A percentile compares a stretch with the other conserved stretches of the same genome.
These are phyloP conservation scores for Cichorium intybus DNA, from an alignment of 140 eudicot species.

Conservation along the genomic window DNA sequence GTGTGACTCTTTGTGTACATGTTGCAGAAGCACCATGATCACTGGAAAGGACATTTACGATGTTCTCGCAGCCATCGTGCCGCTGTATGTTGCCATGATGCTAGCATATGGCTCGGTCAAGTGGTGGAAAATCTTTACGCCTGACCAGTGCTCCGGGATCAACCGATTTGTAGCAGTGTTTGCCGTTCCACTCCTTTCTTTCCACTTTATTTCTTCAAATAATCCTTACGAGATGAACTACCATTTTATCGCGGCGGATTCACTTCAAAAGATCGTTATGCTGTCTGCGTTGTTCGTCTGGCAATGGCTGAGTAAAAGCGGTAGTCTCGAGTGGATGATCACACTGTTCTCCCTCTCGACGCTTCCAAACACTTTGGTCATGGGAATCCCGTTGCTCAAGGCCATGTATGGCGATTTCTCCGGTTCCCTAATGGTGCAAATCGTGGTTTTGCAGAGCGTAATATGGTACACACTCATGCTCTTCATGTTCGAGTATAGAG, in stretches of 20 bases:
- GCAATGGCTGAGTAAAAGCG: conserved; percentile 65
- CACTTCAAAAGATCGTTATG: conserved; percentile 72
- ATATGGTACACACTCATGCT: conserved; percentile 94
- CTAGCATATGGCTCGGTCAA: conserved; percentile 88
- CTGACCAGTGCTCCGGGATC: conserved; percentile 94
- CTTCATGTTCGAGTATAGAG: conserved; percentile 85
- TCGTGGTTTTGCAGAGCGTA: conserved; percentile 86
- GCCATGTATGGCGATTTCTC: conserved; percentile 97
- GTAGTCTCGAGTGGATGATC: conserved; percentile 90
- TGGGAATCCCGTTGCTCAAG: conserved; percentile 86
- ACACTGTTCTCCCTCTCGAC: conserved; percentile 88
- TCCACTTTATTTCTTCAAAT: conserved; percentile 87
- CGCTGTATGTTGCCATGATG: conserved; percentile 87
- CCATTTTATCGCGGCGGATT: conserved; percentile 85
- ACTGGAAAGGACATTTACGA: conserved; percentile 85
- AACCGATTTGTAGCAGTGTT: conserved; percentile 93
- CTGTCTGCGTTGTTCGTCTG: conserved; percentile 60
- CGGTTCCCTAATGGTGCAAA: conserved; percentile 84
- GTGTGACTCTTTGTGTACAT: conserved; percentile 31
- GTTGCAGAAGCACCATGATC: conserved; percentile 60
- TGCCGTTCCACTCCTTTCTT: conserved; percentile 85
- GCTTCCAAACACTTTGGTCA: conserved; percentile 88
- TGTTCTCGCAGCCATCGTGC: conserved; percentile 83
- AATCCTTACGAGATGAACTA: conserved; percentile 78
- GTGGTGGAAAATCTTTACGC: conserved; percentile 98